Evolutionary conservation across 2,329 filamentous ascomycete species (phyloP), one percentile per base, ranked within the genome.

Genomic region (Chalara sp.): DNA sequence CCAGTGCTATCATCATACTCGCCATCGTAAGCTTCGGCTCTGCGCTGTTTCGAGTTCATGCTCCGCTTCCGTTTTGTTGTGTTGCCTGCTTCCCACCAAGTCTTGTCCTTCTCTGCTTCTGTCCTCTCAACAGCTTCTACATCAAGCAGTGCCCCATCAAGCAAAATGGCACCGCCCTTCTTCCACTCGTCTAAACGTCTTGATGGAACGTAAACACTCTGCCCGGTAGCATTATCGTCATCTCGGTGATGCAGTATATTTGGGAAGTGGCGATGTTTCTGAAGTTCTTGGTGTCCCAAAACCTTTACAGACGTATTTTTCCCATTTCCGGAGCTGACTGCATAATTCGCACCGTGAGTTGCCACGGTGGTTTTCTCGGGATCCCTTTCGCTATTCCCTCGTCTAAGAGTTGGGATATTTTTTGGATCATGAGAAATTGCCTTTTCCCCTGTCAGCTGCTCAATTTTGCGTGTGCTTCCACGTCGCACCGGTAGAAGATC

Each of bases 1-100:
- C 78, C 76, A 55, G 79, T 76, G 37, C 72, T 74, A 50, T 86
- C 80, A 57, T 87, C 83, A 55, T 84, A 83, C 62, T 83, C 80
- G 12, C 81, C 81, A 59, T 85, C 82, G 58, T 84, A 87, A 0
- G 80, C 76, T 56, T 83, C 82, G 1, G 79, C 80, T 58, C 74
- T 79, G 48, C 75, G 56, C 43, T 59, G 57, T 31, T 56, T 59
- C n/a, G 53, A 62, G 35, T 61, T 61, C 47, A 67, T 65, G 12
- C 65, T 64, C 56, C n/a, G 35, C n/a, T 69, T 67, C 39, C 68
- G 69, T 45, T 72, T 69, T 2, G 67, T 65, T 21, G 68, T 75
- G 51, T 70, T 71, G 32, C 69, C 73, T 48, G 75, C 74, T 63
- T 95, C 89, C 89, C 89, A 93, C 89, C 89, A 95, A 1, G 87